Evolutionary conservation across 257 asterid genomes (phyloP), one percentile per base, ranked within the genome.

Genomic region (Solanum gracilifrons): DNA sequence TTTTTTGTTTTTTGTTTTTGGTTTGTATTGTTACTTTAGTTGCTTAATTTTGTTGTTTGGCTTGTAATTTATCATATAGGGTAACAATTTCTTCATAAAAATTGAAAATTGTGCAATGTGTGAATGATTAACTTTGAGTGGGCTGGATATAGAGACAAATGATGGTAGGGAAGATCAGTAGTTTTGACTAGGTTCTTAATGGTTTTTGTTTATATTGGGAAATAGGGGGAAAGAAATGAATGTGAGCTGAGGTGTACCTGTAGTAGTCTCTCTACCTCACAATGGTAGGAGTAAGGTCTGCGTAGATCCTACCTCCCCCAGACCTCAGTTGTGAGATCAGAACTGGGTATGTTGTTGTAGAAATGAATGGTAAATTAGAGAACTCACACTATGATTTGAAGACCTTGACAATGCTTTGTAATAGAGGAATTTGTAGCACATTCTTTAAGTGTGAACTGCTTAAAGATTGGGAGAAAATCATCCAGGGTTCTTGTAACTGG

Each of bases 381-480:
- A 79, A 43, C 18, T 16, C 16, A 43, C 13, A 9, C 15, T 43
- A 16, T 27, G 16, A 58, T 84, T 90, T 88, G 92, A 46, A 87
- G 73, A 84, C 98, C 99, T 97, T 97, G 89, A 97, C 93, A 3
- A 60, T 83, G 21, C 79, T 84, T 89, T 80, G 13, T 58, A 10
- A 55, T 87, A 97, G 99, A 97, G 99, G 99, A 97, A 92, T 97
- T 97, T 89, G 99, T 97, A 89, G 99, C 99, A 58, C 99, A 97
- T 93, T 93, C 99, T 68, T 93, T 88, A 90, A 95, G 96, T 89
- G 99, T 97, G 31, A 97, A 97, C 92, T 95, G 99, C 93, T 92
- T 97, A 85, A 97, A 97, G 93, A 95, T 97, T 69, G 99, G 99
- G 90, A 92, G 98, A 90, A 95, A 94, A 88, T 94, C 98, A 69